Evolutionary conservation across 257 asterid species (phyloP).

Genomic region (Solanum bulbocastanum): DNA sequence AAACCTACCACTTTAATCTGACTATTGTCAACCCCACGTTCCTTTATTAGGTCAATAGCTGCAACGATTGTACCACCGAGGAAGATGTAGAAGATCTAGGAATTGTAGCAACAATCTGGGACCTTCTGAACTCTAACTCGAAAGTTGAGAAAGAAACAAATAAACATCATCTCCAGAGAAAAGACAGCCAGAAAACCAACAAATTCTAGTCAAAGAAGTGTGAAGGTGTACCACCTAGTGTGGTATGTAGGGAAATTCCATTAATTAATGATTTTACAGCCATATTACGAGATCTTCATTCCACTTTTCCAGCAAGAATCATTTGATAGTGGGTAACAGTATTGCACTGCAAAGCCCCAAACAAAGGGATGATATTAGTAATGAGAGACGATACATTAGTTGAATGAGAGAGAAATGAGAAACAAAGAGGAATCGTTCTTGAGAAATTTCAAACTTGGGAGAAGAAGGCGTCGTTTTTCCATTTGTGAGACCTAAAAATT

Average conservation of each 20-base stretch:
- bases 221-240: not conserved
- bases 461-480: no score
- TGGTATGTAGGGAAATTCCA: not conserved
- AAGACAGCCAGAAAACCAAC: not conserved
- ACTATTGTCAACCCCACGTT: no score
- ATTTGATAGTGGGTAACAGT: conserved; percentile 57
- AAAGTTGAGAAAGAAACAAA: conserved; percentile 47
- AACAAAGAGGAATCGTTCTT: no score
- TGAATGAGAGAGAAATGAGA: no score
- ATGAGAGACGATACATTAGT: no score
- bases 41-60: no score
- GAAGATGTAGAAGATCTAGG: conserved; percentile 38
- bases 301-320: conserved; percentile 73
- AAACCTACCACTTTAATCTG: no score
- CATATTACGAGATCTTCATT: conserved; percentile 58
- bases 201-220: not conserved
- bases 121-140: conserved; percentile 80
- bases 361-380: not conserved
- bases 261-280: conserved; percentile 11
- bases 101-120: conserved; percentile 71
- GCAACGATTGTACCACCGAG: no score
- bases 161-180: not conserved
- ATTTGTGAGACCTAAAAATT: no score
- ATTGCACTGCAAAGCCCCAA: conserved; percentile 61
- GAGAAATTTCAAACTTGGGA: no score